Conservation (phyloP, 2,329 filamentous ascomycete species). For the Colletotrichum costaricense region DNA sequence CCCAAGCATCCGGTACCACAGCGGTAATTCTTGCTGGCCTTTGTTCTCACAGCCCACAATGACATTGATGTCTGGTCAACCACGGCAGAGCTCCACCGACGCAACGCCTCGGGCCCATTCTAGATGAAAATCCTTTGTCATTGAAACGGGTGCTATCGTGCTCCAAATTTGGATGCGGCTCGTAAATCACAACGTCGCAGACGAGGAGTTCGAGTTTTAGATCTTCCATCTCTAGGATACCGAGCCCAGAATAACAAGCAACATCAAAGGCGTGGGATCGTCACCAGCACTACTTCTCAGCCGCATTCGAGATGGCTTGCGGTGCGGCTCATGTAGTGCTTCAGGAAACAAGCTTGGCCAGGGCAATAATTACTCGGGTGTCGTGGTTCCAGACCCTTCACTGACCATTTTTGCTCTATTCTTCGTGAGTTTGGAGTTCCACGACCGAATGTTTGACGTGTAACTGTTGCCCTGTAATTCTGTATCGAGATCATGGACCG, state of each 20-base stretch:
- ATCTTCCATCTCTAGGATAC: background rate
- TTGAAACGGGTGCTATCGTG: background rate
- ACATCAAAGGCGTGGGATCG: background rate
- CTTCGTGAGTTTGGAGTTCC: no score
- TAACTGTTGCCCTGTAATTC: no score
- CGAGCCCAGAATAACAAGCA: background rate
- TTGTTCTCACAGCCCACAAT: background rate
- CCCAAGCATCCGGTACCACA: constrained; percentile 1
- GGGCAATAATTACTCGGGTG: no score
- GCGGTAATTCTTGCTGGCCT: background rate
- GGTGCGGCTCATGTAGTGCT: no score
- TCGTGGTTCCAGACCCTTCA: no score
- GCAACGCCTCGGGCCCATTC: background rate
- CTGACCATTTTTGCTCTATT: no score
- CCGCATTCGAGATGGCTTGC: no score
- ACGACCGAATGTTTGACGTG: no score
- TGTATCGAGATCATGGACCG: no score
- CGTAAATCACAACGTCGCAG: background rate
- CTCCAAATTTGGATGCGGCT: background rate
- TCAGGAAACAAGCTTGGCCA: no score
- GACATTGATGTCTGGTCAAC: background rate
- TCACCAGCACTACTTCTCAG: background rate
- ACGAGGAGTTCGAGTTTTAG: background rate
- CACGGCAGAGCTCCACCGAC: background rate
- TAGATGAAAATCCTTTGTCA: background rate